These are phyloP conservation scores for Panicum hallii DNA, from an alignment of 202 grass and related monocot genomes.

Conservation along the genomic window DNA sequence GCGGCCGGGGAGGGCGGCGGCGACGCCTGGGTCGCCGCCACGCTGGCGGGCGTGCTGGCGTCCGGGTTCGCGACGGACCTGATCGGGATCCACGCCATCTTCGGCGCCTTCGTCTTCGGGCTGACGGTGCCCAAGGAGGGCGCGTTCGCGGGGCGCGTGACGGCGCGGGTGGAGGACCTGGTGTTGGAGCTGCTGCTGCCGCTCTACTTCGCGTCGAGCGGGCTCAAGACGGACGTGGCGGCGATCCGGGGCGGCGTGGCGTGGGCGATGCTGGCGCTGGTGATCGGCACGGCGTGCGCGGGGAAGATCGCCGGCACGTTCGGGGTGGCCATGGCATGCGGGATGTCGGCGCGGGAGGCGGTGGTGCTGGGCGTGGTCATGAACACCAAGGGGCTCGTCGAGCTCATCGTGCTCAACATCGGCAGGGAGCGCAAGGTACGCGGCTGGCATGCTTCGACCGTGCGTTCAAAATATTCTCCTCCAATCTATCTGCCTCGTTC, in stretches of 20 bases:
- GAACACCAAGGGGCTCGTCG: conserved; percentile 88
- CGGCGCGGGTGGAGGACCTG: conserved; percentile 84
- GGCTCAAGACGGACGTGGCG: conserved; percentile 81
- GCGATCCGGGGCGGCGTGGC: conserved; percentile 58
- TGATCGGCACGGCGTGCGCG: conserved; percentile 65
- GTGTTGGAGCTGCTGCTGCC: conserved; percentile 77
- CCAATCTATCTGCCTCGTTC: neutral
- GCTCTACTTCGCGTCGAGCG: conserved; percentile 90
- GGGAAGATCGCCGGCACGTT: conserved; percentile 80
- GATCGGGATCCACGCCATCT: conserved; percentile 91
- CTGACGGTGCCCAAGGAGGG: conserved; percentile 81
- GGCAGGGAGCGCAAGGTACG: conserved; percentile 56
- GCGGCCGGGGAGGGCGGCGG: conserved; percentile 31
- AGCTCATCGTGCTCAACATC: conserved; percentile 89
- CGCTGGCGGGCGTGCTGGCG: conserved; percentile 60
- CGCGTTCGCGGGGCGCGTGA: conserved; percentile 59
- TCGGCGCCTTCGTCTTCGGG: conserved; percentile 87
- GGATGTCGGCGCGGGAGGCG: conserved; percentile 63
- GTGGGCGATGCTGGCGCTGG: conserved; percentile 65
- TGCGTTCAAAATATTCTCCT: too few species aligned
- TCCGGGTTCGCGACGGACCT: conserved; percentile 72
- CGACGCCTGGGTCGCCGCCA: conserved; percentile 62
- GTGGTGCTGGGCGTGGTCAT: conserved; percentile 71
- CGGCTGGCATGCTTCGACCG: too few species aligned
- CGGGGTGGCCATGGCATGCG: conserved; percentile 70